Evolutionary conservation across 495 filamentous ascomycete species (phyloP), one percentile per base, ranked within the genome.

Genomic region (Emericellopsis terricola): DNA sequence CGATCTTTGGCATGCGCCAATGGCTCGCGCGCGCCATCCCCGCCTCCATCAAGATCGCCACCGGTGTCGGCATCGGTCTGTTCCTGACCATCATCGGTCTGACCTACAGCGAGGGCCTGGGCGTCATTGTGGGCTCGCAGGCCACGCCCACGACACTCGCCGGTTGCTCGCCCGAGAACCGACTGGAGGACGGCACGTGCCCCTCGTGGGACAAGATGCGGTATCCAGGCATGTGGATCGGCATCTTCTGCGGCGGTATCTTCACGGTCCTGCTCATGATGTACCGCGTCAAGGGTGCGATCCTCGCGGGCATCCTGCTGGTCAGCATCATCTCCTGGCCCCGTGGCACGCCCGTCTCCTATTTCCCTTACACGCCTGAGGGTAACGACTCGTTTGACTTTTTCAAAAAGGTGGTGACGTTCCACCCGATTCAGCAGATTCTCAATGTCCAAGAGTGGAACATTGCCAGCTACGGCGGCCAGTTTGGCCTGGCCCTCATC

Each of bases 311-410:
- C 17, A 87, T 87, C 36, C 50, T 83, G 16, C 64, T 87, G 16
- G 81, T 87, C 13, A 81, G 76, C 21, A 76, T 86, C 48, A 82
- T 84, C 49, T 83, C 78, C 5, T 87, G 81, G 81, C 81, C 81
- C 0, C 67, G 81, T 13, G 51, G 60, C 4, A 83, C 78, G 2
- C 46, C 65, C 0, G 75, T 87, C 28, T 83, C 81, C 3, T 79
- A 75, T 43, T 87, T 87, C 52, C 80, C 81, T 0, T 63, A 84
- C 40, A 81, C 69, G 0, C 48, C 52, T 0, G 47, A 73, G 6
- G 81, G 81, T 18, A 57, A 80, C 36, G 58, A 53, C 48, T 57
- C 47, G 32, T 87, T 87, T 54, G 64, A 85, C 37, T 89, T 84
- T 57, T 87, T 87, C 65, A 79, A 77, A 48, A 63, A 84, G 46